phyloP scores from a whole-genome alignment of 805 yeast genomes.

The Sungouiella thailandica region DNA sequence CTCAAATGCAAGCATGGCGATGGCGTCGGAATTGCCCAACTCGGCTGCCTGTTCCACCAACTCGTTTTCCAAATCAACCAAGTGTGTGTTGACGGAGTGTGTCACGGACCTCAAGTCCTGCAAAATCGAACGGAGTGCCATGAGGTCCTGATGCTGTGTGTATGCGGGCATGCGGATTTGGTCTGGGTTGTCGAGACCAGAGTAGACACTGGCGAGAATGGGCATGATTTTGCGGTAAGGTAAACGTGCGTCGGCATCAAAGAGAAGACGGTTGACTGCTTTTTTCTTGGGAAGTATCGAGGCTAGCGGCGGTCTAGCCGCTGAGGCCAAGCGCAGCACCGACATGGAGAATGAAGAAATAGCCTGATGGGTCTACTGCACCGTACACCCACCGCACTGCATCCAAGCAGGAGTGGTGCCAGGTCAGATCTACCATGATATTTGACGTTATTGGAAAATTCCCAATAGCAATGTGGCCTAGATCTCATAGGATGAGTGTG shows the following conservation, averaged over 20 bases:
- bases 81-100: slow-evolving; percentile 50
- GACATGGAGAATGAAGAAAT: background rate
- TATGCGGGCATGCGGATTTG: slow-evolving; percentile 39
- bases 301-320: slow-evolving; percentile 21
- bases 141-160: slow-evolving; percentile 52
- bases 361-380: too few species aligned
- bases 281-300: slow-evolving; percentile 52
- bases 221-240: slow-evolving; percentile 52
- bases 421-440: too few species aligned
- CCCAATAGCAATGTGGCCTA: too few species aligned
- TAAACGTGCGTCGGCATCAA: slow-evolving; percentile 60
- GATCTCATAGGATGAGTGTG: too few species aligned
- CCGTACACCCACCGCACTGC: too few species aligned
- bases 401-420: too few species aligned
- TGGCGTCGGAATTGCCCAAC: slow-evolving; percentile 75
- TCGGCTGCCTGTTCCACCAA: slow-evolving; percentile 83
- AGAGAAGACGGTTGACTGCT: slow-evolving; percentile 52
- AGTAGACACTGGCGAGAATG: slow-evolving; percentile 48
- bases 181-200: slow-evolving; percentile 38
- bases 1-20: slow-evolving; percentile 66
- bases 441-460: too few species aligned
- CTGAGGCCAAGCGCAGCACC: slow-evolving; percentile 2
- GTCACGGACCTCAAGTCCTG: slow-evolving; percentile 58
- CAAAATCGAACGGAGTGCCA: slow-evolving; percentile 63
- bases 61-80: slow-evolving; percentile 62